Percentiles rank a stretch among this genome's conserved stretches.
phyloP scores from a whole-genome alignment of 805 yeast genomes.

The Wickerhamiella dianesei region DNA sequence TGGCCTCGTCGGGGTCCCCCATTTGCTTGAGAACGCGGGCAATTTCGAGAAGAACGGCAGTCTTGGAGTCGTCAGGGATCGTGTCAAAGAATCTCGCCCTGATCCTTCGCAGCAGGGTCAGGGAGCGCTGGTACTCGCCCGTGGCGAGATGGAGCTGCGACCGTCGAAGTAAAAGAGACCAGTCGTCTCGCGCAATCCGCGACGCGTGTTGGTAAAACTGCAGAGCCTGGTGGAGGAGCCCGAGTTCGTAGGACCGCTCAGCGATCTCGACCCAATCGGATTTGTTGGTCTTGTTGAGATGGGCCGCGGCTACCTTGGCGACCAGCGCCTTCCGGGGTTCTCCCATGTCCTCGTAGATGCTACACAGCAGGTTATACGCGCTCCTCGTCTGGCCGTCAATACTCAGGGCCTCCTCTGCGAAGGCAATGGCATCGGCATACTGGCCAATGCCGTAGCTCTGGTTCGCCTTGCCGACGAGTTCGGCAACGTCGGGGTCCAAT shows the following conservation, averaged over 20 bases:
- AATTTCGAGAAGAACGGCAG: slow-evolving; percentile 19
- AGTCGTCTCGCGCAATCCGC: slow-evolving; percentile 73
- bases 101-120: slow-evolving; percentile 18
- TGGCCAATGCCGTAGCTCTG: slow-evolving; percentile 15
- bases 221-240: slow-evolving; percentile 41
- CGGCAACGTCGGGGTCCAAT: slow-evolving; percentile 18
- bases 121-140: slow-evolving; percentile 19
- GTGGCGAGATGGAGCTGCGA: slow-evolving; percentile 29
- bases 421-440: slow-evolving; percentile 20
- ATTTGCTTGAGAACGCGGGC: slow-evolving; percentile 13
- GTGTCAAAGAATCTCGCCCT: slow-evolving; percentile 11
- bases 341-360: slow-evolving; percentile 38
- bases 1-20: slow-evolving; percentile 16
- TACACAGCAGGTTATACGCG: slow-evolving; percentile 23
- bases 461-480: slow-evolving; percentile 16
- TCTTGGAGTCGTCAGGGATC: slow-evolving; percentile 12
- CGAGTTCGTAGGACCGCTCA: slow-evolving; percentile 60
- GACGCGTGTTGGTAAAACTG: slow-evolving; percentile 67
- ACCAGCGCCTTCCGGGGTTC: slow-evolving; percentile 25
- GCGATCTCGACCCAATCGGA: slow-evolving; percentile 83
- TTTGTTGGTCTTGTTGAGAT: slow-evolving; percentile 57
- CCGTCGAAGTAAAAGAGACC: slow-evolving; percentile 63
- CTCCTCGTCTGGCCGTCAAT: slow-evolving; percentile 21
- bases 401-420: slow-evolving; percentile 23
- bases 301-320: slow-evolving; percentile 40